Evolutionary conservation across 2,329 filamentous ascomycete genomes (phyloP).

Genomic region (Colletotrichum camelliae): DNA sequence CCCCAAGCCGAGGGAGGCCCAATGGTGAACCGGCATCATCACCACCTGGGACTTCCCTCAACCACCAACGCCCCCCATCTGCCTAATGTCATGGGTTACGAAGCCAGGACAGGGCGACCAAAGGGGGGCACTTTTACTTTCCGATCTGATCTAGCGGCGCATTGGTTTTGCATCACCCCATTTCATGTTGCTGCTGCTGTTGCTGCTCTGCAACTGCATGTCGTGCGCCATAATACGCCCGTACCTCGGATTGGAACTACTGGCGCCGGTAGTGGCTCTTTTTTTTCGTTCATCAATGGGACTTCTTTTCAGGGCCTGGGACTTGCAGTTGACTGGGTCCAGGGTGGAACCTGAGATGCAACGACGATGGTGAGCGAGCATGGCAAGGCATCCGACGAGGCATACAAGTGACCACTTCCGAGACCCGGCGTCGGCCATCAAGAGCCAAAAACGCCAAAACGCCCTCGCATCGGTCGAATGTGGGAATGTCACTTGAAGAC

Average conservation of each 20-base stretch:
- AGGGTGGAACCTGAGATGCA: constrained; percentile 16
- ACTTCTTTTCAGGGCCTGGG: not conserved
- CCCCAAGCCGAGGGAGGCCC: not conserved
- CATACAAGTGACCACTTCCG: not conserved
- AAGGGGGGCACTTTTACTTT: not conserved
- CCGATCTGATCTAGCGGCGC: constrained; percentile 21
- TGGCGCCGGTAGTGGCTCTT: not conserved
- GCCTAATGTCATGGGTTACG: not conserved
- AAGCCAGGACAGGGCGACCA: not conserved
- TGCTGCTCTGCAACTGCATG: not conserved
- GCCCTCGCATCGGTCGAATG: not conserved
- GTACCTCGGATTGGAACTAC: not conserved
- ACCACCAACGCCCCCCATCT: not conserved
- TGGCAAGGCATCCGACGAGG: constrained; percentile 10
- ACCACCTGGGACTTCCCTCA: not conserved
- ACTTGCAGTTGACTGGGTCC: not conserved
- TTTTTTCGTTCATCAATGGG: not conserved
- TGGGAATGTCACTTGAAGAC: constrained; percentile 14
- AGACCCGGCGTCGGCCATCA: not conserved
- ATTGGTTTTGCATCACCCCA: constrained; percentile 18
- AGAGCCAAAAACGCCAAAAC: not conserved
- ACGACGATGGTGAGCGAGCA: not conserved
- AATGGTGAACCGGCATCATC: constrained; percentile 2
- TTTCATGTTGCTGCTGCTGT: not conserved
- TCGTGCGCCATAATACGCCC: constrained; percentile 2